phyloP scores from a whole-genome alignment of 164 flowering plant species.

The Platanus orientalis region DNA sequence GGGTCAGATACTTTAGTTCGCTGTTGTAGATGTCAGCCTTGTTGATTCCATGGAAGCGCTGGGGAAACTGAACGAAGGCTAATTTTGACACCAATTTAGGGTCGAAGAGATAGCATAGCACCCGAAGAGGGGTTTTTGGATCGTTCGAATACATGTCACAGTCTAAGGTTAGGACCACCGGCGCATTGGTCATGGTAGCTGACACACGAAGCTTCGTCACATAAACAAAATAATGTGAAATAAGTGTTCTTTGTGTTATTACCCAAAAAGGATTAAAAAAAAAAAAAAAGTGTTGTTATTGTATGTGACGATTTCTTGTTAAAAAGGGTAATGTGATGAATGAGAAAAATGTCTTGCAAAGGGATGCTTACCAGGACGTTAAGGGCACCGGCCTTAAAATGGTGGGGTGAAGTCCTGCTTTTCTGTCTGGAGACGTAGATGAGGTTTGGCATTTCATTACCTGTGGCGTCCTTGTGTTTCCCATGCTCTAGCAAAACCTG shows the following conservation, averaged over 20 bases:
- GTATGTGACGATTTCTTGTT: no score
- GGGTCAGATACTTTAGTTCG: slow-evolving; percentile 27
- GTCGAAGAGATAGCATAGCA: slow-evolving; percentile 37
- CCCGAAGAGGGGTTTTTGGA: no score
- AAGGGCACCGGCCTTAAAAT: slow-evolving; percentile 91
- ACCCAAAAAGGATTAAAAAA: no score
- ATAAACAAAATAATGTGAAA: neutral
- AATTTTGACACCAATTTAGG: slow-evolving; percentile 9
- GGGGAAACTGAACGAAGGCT: slow-evolving; percentile 53
- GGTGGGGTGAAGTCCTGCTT: slow-evolving; percentile 40
- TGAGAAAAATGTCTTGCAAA: no score
- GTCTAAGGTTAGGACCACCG: no score
- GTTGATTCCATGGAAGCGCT: no score
- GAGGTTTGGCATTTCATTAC: slow-evolving; percentile 60
- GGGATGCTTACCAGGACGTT: slow-evolving; percentile 52
- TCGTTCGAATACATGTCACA: no score
- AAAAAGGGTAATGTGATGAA: no score
- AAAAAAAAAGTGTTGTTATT: neutral
- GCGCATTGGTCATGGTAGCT: slow-evolving; percentile 55
- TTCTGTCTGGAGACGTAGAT: slow-evolving; percentile 72
- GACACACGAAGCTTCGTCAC: slow-evolving; percentile 60
- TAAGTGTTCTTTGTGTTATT: neutral
- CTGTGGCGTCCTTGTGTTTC: slow-evolving; percentile 44
- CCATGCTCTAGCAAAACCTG: slow-evolving; percentile 51
- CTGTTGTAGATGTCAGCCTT: slow-evolving; percentile 49